phyloP scores from a whole-genome alignment of 1,284 basidiomycete genomes.

The Heterobasidion parviporum region DNA sequence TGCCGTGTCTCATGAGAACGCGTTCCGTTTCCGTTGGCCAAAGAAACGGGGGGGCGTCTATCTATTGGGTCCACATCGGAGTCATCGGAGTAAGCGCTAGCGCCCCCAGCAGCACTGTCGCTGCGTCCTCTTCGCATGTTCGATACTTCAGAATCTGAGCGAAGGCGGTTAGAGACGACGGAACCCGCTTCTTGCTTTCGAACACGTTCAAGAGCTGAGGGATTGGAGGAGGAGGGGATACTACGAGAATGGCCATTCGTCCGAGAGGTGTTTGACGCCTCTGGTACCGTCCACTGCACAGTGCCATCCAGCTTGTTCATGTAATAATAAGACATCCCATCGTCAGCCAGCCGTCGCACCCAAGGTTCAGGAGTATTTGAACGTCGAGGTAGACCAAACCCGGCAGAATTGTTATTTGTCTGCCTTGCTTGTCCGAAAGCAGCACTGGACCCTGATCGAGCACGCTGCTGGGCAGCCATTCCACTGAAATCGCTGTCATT shows the following conservation, averaged over 20 bases:
- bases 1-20: neutral
- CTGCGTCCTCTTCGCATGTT: constrained; percentile 20
- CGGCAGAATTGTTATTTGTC: constrained; percentile 29
- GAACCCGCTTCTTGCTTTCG: constrained; percentile 1
- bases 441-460: constrained; percentile 45
- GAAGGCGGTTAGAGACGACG: constrained; percentile 20
- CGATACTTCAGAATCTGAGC: constrained; percentile 29
- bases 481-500: constrained; percentile 54
- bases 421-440: constrained; percentile 13
- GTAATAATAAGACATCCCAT: constrained; percentile 80
- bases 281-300: constrained; percentile 61
- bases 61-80: constrained; percentile 61
- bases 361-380: constrained; percentile 69
- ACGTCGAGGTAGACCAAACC: constrained; percentile 53
- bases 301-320: constrained; percentile 66
- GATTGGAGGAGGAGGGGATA: neutral
- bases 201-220: constrained; percentile 5
- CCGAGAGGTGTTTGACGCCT: constrained; percentile 12
- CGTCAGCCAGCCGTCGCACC: constrained; percentile 73
- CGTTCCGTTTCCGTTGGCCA: neutral
- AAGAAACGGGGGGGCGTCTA: constrained; percentile 5
- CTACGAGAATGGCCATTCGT: constrained; percentile 4
- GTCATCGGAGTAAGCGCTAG: constrained; percentile 70
- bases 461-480: constrained; percentile 44
- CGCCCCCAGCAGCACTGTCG: constrained; percentile 31